phyloP scores from a whole-genome alignment of 2,329 filamentous ascomycete species.

The Paecilomyces dactylethromorphus region DNA sequence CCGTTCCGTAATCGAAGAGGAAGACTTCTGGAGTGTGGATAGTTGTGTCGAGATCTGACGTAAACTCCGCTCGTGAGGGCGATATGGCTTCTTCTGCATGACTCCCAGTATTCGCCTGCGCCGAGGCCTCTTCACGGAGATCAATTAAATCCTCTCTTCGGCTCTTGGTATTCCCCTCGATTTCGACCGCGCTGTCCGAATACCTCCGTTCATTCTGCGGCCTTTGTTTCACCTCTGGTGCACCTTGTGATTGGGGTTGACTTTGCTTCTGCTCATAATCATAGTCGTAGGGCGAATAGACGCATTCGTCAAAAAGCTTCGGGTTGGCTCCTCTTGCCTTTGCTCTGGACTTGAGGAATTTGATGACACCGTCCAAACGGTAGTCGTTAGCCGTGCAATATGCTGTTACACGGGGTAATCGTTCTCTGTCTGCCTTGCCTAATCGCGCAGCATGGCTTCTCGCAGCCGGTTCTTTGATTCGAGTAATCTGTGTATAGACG shows the following conservation, averaged over 20 bases:
- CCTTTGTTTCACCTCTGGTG: constrained; percentile 22
- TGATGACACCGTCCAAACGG: constrained; percentile 80
- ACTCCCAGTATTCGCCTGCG: constrained; percentile 14
- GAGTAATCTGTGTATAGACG: constrained; percentile 94
- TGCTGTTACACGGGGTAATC: constrained; percentile 84
- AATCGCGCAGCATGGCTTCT: constrained; percentile 84
- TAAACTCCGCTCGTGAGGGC: constrained; percentile 20
- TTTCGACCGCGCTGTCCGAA: constrained; percentile 59
- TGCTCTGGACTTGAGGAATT: constrained; percentile 78
- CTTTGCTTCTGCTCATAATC: constrained; percentile 42
- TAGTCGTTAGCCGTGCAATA: constrained; percentile 95
- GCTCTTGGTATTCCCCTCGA: constrained; percentile 52
- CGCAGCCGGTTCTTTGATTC: constrained; percentile 94
- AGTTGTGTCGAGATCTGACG: constrained; percentile 73
- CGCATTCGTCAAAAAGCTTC: constrained; percentile 94
- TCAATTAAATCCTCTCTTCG: constrained; percentile 59
- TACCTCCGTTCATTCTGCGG: constrained; percentile 60
- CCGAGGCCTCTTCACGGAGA: constrained; percentile 42
- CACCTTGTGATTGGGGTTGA: constrained; percentile 20
- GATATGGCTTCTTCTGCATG: constrained; percentile 18
- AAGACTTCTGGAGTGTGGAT: constrained; percentile 94
- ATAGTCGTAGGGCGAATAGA: constrained; percentile 92
- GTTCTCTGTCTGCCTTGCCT: constrained; percentile 85
- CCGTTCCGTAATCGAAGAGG: constrained; percentile 93
- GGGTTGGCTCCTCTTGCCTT: constrained; percentile 74